Evolutionary conservation across 345 rosid species (phyloP), one percentile per base, ranked within the genome.

Genomic region (Melaleuca quinquenervia): DNA sequence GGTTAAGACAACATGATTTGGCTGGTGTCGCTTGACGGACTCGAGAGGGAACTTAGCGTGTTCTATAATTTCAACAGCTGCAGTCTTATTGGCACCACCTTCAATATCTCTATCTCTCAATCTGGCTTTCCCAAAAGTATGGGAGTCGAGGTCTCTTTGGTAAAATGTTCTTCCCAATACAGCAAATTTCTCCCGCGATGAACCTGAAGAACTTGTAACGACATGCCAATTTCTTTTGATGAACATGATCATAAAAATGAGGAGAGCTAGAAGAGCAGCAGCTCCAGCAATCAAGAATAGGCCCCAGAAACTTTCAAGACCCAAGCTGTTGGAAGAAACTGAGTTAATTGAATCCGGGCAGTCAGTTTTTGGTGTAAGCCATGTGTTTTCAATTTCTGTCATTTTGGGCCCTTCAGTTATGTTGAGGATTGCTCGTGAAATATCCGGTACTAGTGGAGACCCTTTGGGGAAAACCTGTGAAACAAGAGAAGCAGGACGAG

Each of bases 301-400:
- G 36, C 18, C 32, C 70, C 70, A 58, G 32, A 58, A 58, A 58
- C 5, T 58, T 8, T 58, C 70, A 6, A 58, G 70, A 12, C 18
- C 36, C 8, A 58, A 58, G 18, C 70, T 3, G 3, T 58, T 13
- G 1, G 70, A n/a, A 58, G 70, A n/a, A n/a, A 0, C 15, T 3
- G 32, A n/a, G 70, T 2, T 6, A n/a, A 18, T 12, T 1, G 8
- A 58, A 13, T n/a, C 18, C 3, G 0, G 18, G 70, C 36, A n/a
- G 8, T n/a, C n/a, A 3, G 70, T 12, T 58, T 58, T 0, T 6
- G 70, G 6, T n/a, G 70, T 3, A n/a, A 58, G 13, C 70, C 70
- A 58, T 0, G 36, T 1, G 0, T 26, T 58, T 58, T 58, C 32
- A 1, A 58, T 58, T 58, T n/a, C 16, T 15, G 0, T 12, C 32